A percentile compares a stretch with the other conserved stretches of the same genome.
Evolutionary conservation across 106 monocot genomes (phyloP).

Genomic region (Hemerocallis citrina): DNA sequence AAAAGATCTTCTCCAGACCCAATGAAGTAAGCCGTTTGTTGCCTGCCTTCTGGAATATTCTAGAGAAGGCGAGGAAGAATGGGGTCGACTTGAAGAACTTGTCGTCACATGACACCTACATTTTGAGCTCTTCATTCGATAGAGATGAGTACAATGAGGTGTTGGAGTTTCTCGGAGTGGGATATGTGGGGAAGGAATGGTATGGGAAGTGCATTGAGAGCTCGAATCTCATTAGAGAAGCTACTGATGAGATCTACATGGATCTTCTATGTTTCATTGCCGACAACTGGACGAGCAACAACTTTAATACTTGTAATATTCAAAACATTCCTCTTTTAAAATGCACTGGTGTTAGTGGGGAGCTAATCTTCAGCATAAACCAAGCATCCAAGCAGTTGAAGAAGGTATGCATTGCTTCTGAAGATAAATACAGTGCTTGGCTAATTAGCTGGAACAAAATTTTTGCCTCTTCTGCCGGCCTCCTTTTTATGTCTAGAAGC

Average conservation of each 20-base stretch:
- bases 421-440: constrained; percentile 14
- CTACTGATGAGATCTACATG: constrained; percentile 21
- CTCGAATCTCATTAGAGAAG: constrained; percentile 17
- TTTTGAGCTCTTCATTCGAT: constrained; percentile 25
- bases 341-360: no score
- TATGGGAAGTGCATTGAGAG: constrained; percentile 31
- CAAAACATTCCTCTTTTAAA: no score
- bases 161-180: constrained; percentile 21
- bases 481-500: constrained; percentile 12
- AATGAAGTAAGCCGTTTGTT: constrained; percentile 11
- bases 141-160: constrained; percentile 9
- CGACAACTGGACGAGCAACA: constrained; percentile 8
- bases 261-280: constrained; percentile 23
- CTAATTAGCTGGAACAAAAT: constrained; percentile 29
- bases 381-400: neutral
- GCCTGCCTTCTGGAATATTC: constrained; percentile 23
- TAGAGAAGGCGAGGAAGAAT: constrained; percentile 3
- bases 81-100: constrained; percentile 16
- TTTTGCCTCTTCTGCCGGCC: constrained; percentile 8
- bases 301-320: no score
- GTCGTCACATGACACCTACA: constrained; percentile 19
- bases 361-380: constrained; percentile 9
- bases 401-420: constrained; percentile 18
- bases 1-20: constrained; percentile 26
- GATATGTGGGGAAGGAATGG: constrained; percentile 14